Evolutionary conservation across 2,329 filamentous ascomycete genomes (phyloP).

Genomic region (Epicoccum sorghinum): DNA sequence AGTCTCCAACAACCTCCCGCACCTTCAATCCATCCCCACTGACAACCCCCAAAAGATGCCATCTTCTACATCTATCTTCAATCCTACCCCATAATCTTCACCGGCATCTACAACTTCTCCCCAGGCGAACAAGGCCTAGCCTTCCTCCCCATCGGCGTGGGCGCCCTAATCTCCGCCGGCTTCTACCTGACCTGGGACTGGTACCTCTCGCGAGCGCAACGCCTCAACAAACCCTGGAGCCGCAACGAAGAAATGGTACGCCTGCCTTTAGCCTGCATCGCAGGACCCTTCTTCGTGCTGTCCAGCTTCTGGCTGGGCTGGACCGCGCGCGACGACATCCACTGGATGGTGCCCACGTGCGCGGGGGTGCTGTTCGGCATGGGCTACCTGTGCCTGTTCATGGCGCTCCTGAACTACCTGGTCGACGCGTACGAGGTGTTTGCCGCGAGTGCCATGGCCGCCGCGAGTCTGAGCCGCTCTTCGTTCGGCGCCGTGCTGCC

Average conservation of each 20-base stretch:
- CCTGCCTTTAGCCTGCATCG: constrained; percentile 73
- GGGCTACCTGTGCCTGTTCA: constrained; percentile 57
- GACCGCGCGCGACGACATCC: constrained; percentile 45
- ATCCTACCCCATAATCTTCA: constrained; percentile 72
- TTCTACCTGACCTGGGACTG: constrained; percentile 71
- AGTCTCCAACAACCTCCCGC: constrained; percentile 11
- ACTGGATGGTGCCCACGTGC: constrained; percentile 53
- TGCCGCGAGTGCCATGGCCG: constrained; percentile 78
- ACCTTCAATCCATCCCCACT: not conserved
- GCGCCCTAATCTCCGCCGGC: constrained; percentile 63
- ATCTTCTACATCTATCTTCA: constrained; percentile 78
- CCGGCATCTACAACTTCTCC: constrained; percentile 65
- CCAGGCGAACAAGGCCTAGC: constrained; percentile 69
- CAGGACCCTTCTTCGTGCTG: constrained; percentile 64
- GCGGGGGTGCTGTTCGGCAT: constrained; percentile 53
- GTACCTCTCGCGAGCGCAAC: constrained; percentile 61
- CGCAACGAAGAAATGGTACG: constrained; percentile 69
- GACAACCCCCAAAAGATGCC: constrained; percentile 39
- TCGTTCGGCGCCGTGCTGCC: constrained; percentile 71
- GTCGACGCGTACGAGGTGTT: constrained; percentile 73
- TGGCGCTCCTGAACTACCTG: constrained; percentile 66
- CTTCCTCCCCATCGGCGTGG: constrained; percentile 72
- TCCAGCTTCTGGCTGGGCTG: constrained; percentile 53
- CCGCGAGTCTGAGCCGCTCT: constrained; percentile 80
- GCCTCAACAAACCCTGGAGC: constrained; percentile 60